Base-by-base conservation (phyloP, 805 yeast genomes). In the Cyberlindnera lachancei region DNA sequence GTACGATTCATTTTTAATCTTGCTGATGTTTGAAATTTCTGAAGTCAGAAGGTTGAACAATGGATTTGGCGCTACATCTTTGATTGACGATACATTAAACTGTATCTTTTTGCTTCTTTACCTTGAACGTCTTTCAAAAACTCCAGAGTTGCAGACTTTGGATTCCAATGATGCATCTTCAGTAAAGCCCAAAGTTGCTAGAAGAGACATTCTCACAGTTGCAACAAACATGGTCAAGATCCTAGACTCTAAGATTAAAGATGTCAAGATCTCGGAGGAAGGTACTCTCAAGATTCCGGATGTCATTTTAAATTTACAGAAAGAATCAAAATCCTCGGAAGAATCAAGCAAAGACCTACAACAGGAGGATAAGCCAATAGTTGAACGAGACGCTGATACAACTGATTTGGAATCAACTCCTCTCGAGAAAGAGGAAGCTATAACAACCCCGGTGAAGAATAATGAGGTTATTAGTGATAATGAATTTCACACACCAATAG, bases 21-120 rank as follows among this genome's bases (percentile, higher is more conserved):
- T 68, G 30, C 58, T 69, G 22, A 47, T 81, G 11, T 57, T 55
- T 34, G 76, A 76, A 15, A 50, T 73, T 8, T 62, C 68, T 12
- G 88, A 79, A 30, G 64, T 82, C 45, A 66, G 84, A 40, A 70
- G 79, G 37, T 66, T 80, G 57, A 84, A 86, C 38, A 82, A 79
- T 50, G 94, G 94, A 0, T 79, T 78, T 52, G 90, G 87, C 0
- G 75, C 92, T 3, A 81, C 92, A 0, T 74, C 85, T 0, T 54
- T 70, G 23, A 70, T 82, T 34, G 95, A 84, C 53, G 92, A 84
- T 40, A 70, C 84, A 0, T 73, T 73, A 38, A 75, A 77, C 22
- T 68, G 79, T 7, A 50, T 80, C 0, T 85, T 66, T 45, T 55
- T 84, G 47, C 63, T 61, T 33, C 49, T 80, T 7, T 79, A 61